Evolutionary conservation across 1,139 yeast species (phyloP).

Genomic region (Saccharomycopsis hybrid): DNA sequence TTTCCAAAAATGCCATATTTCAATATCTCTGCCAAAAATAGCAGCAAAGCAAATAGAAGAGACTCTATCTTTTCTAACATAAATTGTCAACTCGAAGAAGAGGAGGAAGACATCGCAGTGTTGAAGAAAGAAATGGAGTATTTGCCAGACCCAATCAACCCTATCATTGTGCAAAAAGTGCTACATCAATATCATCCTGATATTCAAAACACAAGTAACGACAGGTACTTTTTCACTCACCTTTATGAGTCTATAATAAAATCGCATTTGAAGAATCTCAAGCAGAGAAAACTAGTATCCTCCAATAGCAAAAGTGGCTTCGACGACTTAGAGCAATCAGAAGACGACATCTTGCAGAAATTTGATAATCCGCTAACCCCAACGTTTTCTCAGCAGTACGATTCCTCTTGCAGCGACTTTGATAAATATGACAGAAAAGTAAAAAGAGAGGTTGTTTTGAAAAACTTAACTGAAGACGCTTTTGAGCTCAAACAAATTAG

Average conservation of each 20-base stretch:
- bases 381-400: conserved; percentile 12
- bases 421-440: conserved; percentile 11
- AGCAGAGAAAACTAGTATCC: background rate
- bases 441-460: conserved; percentile 11
- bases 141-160: conserved; percentile 16
- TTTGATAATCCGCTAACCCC: conserved; percentile 7
- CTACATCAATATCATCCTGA: background rate
- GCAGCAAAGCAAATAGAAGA: too few species aligned
- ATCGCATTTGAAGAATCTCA: background rate
- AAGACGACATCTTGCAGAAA: background rate
- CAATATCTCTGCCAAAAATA: conserved; percentile 8
- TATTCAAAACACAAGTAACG: background rate
- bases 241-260: conserved; percentile 5
- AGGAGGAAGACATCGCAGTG: background rate
- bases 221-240: conserved; percentile 14
- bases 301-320: too few species aligned
- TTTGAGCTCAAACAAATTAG: conserved; percentile 3
- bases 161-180: conserved; percentile 9
- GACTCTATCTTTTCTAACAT: too few species aligned
- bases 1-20: conserved; percentile 13
- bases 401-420: conserved; percentile 5
- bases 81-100: background rate
- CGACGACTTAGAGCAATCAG: background rate
- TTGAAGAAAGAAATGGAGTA: conserved; percentile 9
- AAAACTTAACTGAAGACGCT: conserved; percentile 10